Evolutionary conservation across 805 yeast species (phyloP).

Genomic region (Hanseniaspora osmophila): DNA sequence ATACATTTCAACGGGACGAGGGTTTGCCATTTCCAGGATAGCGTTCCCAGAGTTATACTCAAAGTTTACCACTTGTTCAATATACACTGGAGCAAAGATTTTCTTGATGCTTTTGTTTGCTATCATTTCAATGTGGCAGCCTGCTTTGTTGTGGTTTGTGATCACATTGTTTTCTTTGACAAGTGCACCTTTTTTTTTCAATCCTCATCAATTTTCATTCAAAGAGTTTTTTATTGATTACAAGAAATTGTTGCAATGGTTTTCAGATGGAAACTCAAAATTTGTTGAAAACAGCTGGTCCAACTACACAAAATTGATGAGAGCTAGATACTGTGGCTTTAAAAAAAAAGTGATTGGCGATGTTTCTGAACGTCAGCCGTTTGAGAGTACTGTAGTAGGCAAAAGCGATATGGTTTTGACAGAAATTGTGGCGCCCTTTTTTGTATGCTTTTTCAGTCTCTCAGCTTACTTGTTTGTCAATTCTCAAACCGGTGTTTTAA

Average conservation of each 20-base stretch:
- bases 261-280: constrained; percentile 61
- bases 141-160: constrained; percentile 63
- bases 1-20: constrained; percentile 87
- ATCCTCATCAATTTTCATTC: constrained; percentile 65
- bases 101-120: constrained; percentile 62
- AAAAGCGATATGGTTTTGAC: constrained; percentile 65
- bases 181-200: constrained; percentile 59
- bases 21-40: constrained; percentile 75
- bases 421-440: constrained; percentile 60
- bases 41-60: constrained; percentile 63
- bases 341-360: constrained; percentile 60
- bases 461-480: constrained; percentile 70
- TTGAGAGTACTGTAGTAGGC: constrained; percentile 62
- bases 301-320: constrained; percentile 52
- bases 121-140: constrained; percentile 69
- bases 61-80: constrained; percentile 60
- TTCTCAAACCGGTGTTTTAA: constrained; percentile 68
- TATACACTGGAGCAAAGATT: constrained; percentile 63
- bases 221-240: constrained; percentile 61
- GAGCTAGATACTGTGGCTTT: constrained; percentile 87
- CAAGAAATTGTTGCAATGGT: constrained; percentile 53
- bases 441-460: constrained; percentile 54
- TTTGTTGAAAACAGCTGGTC: constrained; percentile 70
- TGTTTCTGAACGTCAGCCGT: constrained; percentile 46
- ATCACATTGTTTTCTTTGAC: constrained; percentile 50